Conservation (phyloP, 768 basidiomycete species). For the Lepiota brunneoincarnata region DNA sequence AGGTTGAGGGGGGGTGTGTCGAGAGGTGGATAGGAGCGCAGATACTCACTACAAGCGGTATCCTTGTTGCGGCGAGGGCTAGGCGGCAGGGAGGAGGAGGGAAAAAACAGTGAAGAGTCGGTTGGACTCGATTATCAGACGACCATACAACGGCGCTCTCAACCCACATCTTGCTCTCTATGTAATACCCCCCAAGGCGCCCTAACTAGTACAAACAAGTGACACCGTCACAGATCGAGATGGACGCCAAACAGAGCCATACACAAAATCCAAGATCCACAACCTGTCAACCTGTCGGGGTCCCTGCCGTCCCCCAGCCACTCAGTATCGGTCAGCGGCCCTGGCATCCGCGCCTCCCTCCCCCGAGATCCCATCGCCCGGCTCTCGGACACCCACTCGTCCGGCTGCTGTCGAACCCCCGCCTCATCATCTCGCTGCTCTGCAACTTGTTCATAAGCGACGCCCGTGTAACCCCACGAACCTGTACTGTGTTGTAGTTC, state of each 20-base stretch:
- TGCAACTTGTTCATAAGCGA: too few species aligned
- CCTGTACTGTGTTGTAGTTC: too few species aligned
- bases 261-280: constrained; percentile 7
- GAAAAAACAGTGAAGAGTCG: constrained; percentile 5
- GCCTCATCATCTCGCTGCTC: background rate
- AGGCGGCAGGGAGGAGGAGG: constrained; percentile 28
- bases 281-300: constrained; percentile 7
- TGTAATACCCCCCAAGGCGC: background rate
- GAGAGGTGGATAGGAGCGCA: background rate
- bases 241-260: background rate
- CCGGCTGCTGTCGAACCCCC: constrained; percentile 1
- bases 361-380: constrained; percentile 12
- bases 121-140: constrained; percentile 14
- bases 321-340: constrained; percentile 7
- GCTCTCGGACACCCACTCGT: background rate
- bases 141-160: constrained; percentile 11
- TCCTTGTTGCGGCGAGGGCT: constrained; percentile 44
- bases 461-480: too few species aligned
- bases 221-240: constrained; percentile 10
- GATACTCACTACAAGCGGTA: constrained; percentile 45
- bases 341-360: background rate
- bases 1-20: constrained; percentile 18
- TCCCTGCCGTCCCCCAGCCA: background rate
- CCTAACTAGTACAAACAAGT: background rate
- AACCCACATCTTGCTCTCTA: constrained; percentile 4